A percentile compares a stretch with the other conserved stretches of the same genome.
Evolutionary conservation across 805 yeast genomes (phyloP).

Genomic region (Nakazawaea wyomingensis): DNA sequence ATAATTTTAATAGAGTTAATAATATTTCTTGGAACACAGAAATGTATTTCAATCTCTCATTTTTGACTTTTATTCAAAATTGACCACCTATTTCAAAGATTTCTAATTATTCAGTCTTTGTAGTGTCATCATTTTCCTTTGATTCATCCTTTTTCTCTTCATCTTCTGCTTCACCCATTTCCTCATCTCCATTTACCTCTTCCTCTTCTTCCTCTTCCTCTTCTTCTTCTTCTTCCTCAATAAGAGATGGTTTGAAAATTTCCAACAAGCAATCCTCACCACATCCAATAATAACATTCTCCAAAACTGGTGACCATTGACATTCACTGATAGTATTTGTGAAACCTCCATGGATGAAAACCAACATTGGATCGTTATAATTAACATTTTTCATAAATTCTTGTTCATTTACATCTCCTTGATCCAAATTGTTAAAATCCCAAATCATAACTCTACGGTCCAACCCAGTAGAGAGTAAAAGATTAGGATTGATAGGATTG

Average conservation of each 20-base stretch:
- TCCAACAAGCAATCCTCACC: constrained; percentile 76
- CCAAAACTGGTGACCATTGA: constrained; percentile 58
- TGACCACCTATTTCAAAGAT: no score
- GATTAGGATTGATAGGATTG: constrained; percentile 41
- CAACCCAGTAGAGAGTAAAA: constrained; percentile 48
- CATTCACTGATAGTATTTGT: constrained; percentile 62
- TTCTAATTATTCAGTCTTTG: neutral
- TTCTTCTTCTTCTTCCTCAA: constrained; percentile 32
- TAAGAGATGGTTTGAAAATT: constrained; percentile 65
- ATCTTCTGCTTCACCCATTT: constrained; percentile 9
- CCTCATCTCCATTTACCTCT: constrained; percentile 19
- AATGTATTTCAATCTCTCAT: no score
- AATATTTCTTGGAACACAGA: no score
- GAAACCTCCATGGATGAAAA: constrained; percentile 86
- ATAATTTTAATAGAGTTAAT: no score
- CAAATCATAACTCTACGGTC: constrained; percentile 72
- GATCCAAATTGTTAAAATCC: constrained; percentile 61
- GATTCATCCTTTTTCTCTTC: constrained; percentile 4
- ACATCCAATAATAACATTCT: constrained; percentile 56
- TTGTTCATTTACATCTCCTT: constrained; percentile 48
- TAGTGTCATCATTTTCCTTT: neutral
- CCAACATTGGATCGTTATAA: constrained; percentile 70
- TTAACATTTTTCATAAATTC: constrained; percentile 48
- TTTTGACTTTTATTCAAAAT: no score
- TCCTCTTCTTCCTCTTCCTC: constrained; percentile 38